Evolutionary conservation across 768 basidiomycete genomes (phyloP).

Genomic region (Suillus discolor): DNA sequence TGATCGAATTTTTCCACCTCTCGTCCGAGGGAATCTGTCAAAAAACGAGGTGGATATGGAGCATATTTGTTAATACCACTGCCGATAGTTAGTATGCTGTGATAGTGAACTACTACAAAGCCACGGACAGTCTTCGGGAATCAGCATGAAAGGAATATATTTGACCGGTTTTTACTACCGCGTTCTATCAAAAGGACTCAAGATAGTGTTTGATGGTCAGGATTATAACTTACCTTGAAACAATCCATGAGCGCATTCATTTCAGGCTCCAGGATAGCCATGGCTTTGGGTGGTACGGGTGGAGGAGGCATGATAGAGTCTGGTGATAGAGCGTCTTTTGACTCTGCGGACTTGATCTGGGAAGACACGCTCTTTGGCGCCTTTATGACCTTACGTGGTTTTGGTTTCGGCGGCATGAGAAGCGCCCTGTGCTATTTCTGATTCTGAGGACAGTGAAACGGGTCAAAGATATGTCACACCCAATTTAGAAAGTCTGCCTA

Average conservation of each 20-base stretch:
- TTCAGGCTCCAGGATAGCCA: slow-evolving; percentile 63
- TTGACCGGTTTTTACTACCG: slow-evolving; percentile 71
- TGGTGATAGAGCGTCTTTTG: slow-evolving; percentile 36
- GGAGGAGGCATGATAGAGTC: slow-evolving; percentile 55
- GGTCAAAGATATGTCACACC: slow-evolving; percentile 1
- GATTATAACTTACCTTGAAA: slow-evolving; percentile 48
- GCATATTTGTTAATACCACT: slow-evolving; percentile 64
- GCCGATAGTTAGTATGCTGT: neutral
- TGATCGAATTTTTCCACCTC: slow-evolving; percentile 83
- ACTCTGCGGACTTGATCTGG: slow-evolving; percentile 19
- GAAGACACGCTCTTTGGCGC: slow-evolving; percentile 22
- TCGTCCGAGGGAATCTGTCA: slow-evolving; percentile 65
- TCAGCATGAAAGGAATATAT: slow-evolving; percentile 72
- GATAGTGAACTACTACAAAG: neutral
- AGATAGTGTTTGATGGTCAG: neutral
- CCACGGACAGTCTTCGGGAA: slow-evolving; percentile 56
- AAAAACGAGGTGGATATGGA: slow-evolving; percentile 62
- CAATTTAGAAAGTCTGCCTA: slow-evolving; percentile 1
- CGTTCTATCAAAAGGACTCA: slow-evolving; percentile 42
- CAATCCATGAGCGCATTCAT: slow-evolving; percentile 56
- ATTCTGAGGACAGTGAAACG: slow-evolving; percentile 4
- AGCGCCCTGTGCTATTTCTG: neutral
- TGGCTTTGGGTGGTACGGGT: slow-evolving; percentile 42
- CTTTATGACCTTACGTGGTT: slow-evolving; percentile 34
- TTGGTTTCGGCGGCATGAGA: slow-evolving; percentile 48